Conservation (phyloP, 2,329 filamentous ascomycete species). For the Talaromyces sp. region DNA sequence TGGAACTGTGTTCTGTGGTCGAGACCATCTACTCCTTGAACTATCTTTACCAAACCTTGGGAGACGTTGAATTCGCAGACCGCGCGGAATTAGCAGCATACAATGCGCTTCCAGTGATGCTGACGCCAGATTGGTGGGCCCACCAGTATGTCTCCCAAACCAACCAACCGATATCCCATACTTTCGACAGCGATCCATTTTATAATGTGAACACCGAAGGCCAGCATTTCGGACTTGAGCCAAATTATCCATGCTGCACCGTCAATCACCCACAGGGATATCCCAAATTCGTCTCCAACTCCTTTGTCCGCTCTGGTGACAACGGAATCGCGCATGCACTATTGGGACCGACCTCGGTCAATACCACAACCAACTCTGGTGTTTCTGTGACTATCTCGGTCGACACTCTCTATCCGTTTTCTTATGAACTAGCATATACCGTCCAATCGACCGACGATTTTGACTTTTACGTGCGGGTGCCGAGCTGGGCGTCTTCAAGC, state of each 20-base stretch:
- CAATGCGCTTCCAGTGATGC: constrained; percentile 51
- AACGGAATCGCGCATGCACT: constrained; percentile 49
- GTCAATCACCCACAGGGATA: constrained; percentile 57
- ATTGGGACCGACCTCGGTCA: constrained; percentile 43
- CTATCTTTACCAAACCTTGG: constrained; percentile 49
- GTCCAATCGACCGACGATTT: constrained; percentile 34
- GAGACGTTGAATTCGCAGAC: constrained; percentile 47
- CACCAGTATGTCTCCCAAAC: constrained; percentile 53
- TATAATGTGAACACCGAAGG: constrained; percentile 45
- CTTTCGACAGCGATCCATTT: constrained; percentile 42
- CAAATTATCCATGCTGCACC: constrained; percentile 52
- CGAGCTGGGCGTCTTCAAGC: constrained; percentile 35
- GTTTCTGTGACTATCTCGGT: constrained; percentile 40
- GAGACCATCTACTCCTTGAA: constrained; percentile 50
- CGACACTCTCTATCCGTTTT: constrained; percentile 50
- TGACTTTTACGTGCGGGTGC: constrained; percentile 45
- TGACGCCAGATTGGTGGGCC: constrained; percentile 53
- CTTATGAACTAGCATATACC: constrained; percentile 35
- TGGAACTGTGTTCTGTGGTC: constrained; percentile 50
- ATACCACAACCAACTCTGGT: constrained; percentile 32
- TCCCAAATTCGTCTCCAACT: constrained; percentile 51
- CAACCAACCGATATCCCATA: constrained; percentile 49
- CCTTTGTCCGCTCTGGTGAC: constrained; percentile 41
- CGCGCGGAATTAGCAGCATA: constrained; percentile 50
- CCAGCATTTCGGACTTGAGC: constrained; percentile 50